Evolutionary conservation across 1,139 yeast genomes (phyloP).

Genomic region (Geotrichum restrictum): DNA sequence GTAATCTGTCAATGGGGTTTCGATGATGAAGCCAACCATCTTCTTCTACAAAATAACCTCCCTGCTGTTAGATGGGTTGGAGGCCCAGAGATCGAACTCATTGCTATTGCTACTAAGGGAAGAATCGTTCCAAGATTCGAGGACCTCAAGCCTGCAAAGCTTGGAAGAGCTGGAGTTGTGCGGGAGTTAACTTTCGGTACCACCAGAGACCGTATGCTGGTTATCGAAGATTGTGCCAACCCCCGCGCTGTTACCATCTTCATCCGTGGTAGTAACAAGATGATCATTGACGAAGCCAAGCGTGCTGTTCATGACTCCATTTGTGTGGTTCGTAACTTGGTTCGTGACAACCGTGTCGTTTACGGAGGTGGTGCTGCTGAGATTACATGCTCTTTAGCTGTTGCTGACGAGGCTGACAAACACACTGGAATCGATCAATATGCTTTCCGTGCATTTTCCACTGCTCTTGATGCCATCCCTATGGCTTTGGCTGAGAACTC

Average conservation of each 20-base stretch:
- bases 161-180: conserved; percentile 83
- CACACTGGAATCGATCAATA: conserved; percentile 95
- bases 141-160: conserved; percentile 74
- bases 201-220: conserved; percentile 92
- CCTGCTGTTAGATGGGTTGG: conserved; percentile 99
- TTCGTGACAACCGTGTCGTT: conserved; percentile 86
- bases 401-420: conserved; percentile 84
- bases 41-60: conserved; percentile 77
- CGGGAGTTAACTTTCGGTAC: conserved; percentile 93
- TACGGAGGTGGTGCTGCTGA: conserved; percentile 99
- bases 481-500: conserved; percentile 96
- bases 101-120: conserved; percentile 96
- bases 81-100: conserved; percentile 90
- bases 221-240: conserved; percentile 85
- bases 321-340: conserved; percentile 93
- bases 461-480: conserved; percentile 90
- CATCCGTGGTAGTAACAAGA: conserved; percentile 91
- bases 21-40: conserved; percentile 97
- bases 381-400: conserved; percentile 86
- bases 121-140: conserved; percentile 96
- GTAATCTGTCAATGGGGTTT: conserved; percentile 99
- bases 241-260: conserved; percentile 90
- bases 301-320: conserved; percentile 95
- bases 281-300: conserved; percentile 95
- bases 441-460: conserved; percentile 92